These are phyloP conservation scores for Bruguiera parviflora DNA, from an alignment of 345 rosid genomes.

Conservation along the genomic window DNA sequence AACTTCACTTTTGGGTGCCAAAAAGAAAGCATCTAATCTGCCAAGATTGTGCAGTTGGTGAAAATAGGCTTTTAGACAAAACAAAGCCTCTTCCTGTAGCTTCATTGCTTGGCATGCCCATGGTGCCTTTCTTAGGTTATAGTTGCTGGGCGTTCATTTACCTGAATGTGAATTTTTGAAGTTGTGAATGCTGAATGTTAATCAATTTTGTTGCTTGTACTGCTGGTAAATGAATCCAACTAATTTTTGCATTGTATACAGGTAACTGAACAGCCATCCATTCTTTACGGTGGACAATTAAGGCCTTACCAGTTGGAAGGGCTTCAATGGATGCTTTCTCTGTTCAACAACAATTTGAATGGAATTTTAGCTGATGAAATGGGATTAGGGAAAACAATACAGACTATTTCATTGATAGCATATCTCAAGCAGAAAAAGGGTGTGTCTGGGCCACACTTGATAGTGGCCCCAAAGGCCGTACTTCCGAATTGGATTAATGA, in stretches of 20 bases:
- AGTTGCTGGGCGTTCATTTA: not conserved
- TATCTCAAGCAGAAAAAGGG: slow-evolving; percentile 87
- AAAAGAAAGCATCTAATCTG: not conserved
- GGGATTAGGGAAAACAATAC: slow-evolving; percentile 99
- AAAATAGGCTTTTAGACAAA: not conserved
- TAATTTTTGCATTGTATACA: slow-evolving; percentile 31
- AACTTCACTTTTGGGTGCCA: not conserved
- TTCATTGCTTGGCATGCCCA: not conserved
- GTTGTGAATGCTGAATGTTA: slow-evolving; percentile 3
- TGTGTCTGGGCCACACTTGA: slow-evolving; percentile 86
- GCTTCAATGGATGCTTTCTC: slow-evolving; percentile 98
- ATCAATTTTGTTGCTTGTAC: not conserved
- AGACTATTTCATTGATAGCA: slow-evolving; percentile 87
- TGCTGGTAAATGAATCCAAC: slow-evolving; percentile 16
- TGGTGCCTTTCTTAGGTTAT: not conserved
- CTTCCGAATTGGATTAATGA: slow-evolving; percentile 95
- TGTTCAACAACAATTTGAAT: slow-evolving; percentile 93
- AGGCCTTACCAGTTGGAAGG: slow-evolving; percentile 94
- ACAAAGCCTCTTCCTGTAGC: not conserved
- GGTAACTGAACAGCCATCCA: slow-evolving; percentile 93
- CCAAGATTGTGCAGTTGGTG: not conserved
- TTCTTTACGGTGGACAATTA: slow-evolving; percentile 90
- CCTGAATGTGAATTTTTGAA: slow-evolving; percentile 1
- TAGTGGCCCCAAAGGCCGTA: slow-evolving; percentile 99
- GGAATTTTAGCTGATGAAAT: slow-evolving; percentile 99